Conservation (phyloP, 345 rosid genomes). For the Brassica juncea region DNA sequence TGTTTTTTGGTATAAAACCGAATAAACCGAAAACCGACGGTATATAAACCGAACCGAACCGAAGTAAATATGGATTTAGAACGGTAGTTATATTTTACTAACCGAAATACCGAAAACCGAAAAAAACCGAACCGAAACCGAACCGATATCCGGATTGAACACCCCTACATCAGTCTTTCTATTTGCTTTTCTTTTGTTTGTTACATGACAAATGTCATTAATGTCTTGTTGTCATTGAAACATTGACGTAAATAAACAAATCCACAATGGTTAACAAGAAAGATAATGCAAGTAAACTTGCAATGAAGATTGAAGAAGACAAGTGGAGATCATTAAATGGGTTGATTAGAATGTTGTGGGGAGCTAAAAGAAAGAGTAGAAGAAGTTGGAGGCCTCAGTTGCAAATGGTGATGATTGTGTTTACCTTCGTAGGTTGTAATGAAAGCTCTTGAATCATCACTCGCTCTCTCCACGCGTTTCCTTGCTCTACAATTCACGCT, state of each 20-base stretch:
- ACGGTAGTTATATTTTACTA: too few relatives aligned
- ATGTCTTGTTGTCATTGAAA: conserved; percentile 4
- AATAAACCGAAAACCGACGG: too few relatives aligned
- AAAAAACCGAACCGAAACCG: too few relatives aligned
- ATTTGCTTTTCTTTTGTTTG: conserved; percentile 5
- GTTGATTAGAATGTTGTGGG: conserved; percentile 21
- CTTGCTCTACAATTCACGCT: conserved; percentile 76
- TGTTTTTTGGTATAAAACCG: too few relatives aligned
- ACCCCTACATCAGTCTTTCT: neutral
- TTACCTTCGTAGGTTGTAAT: conserved; percentile 94
- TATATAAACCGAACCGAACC: too few relatives aligned
- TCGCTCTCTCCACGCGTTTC: conserved; percentile 89
- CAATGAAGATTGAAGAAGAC: conserved; percentile 1
- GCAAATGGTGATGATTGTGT: conserved; percentile 83
- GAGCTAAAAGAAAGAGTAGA: conserved; percentile 28
- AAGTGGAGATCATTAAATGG: neutral
- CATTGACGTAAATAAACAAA: conserved; percentile 6
- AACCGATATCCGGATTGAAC: too few relatives aligned
- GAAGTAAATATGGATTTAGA: too few relatives aligned
- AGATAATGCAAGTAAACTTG: neutral
- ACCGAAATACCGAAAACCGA: too few relatives aligned
- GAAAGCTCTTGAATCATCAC: conserved; percentile 84
- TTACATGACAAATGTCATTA: neutral
- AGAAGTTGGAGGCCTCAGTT: conserved; percentile 36
- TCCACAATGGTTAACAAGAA: neutral